A percentile compares a stretch with the other conserved stretches of the same genome.
These are phyloP conservation scores for Phytophthora syringae DNA, from an alignment of 352 stramenopile genomes.

Conservation along the genomic window DNA sequence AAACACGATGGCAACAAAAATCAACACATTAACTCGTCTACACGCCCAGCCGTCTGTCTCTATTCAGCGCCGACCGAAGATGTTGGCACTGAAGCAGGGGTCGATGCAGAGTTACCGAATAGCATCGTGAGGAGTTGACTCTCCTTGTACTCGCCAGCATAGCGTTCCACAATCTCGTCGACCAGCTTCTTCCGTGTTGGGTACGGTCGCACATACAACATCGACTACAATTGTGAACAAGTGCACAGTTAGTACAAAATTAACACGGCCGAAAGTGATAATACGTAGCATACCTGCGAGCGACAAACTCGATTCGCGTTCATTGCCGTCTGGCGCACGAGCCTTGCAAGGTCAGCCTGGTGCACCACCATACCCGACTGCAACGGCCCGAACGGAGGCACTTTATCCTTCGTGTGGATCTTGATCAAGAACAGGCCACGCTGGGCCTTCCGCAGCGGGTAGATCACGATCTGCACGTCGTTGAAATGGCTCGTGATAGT, in stretches of 20 bases:
- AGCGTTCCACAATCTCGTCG: conserved; percentile 89
- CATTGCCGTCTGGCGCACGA: conserved; percentile 89
- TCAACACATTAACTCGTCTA: conserved; percentile 21
- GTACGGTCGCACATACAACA: conserved; percentile 85
- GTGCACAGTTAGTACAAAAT: neutral
- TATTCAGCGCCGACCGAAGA: conserved; percentile 27
- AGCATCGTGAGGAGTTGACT: conserved; percentile 83
- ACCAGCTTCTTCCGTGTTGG: conserved; percentile 89
- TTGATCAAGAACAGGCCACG: conserved; percentile 77
- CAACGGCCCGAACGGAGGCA: conserved; percentile 79
- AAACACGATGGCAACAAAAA: neutral
- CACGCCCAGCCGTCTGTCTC: conserved; percentile 5
- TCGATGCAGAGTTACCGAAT: conserved; percentile 53
- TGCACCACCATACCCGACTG: conserved; percentile 88
- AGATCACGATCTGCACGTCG: conserved; percentile 88
- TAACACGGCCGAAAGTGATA: neutral
- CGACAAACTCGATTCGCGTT: conserved; percentile 89
- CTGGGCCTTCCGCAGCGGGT: conserved; percentile 68
- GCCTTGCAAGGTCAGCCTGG: conserved; percentile 62
- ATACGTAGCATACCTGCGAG: conserved; percentile 58
- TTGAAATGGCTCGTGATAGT: conserved; percentile 92
- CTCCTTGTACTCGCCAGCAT: conserved; percentile 87
- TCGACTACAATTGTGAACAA: conserved; percentile 53
- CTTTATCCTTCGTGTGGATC: conserved; percentile 85
- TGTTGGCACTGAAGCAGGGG: conserved; percentile 18